phyloP scores from a whole-genome alignment of 768 basidiomycete genomes.

The Podaxis rugospora region DNA sequence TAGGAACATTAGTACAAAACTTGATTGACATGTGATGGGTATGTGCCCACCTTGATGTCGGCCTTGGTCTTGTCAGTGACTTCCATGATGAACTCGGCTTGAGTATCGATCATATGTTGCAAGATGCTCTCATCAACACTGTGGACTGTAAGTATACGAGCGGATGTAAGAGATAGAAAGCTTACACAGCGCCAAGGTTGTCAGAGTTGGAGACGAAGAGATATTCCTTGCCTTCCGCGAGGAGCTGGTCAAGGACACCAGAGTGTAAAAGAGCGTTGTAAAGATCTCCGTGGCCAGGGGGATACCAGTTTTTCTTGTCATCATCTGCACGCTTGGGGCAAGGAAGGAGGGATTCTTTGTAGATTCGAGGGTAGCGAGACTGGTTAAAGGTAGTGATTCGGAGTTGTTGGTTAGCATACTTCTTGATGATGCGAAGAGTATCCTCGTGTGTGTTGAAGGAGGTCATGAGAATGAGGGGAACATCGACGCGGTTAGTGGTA shows the following conservation, averaged over 20 bases:
- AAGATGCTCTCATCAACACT: constrained; percentile 76
- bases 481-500: constrained; percentile 77
- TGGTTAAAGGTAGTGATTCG: constrained; percentile 92
- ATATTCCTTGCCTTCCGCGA: constrained; percentile 93
- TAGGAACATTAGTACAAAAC: constrained; percentile 45
- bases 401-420: constrained; percentile 92
- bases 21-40: not conserved
- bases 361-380: constrained; percentile 90
- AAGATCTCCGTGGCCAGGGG: constrained; percentile 94
- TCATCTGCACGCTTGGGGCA: constrained; percentile 72
- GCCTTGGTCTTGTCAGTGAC: constrained; percentile 90
- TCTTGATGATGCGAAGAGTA: constrained; percentile 93
- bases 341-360: constrained; percentile 84
- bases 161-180: constrained; percentile 10
- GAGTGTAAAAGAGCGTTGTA: constrained; percentile 91
- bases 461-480: constrained; percentile 98
- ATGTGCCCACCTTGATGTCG: constrained; percentile 32
- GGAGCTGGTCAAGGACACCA: constrained; percentile 84
- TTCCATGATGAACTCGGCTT: constrained; percentile 83
- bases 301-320: constrained; percentile 94
- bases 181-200: constrained; percentile 88
- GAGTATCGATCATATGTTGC: constrained; percentile 70
- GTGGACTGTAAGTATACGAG: constrained; percentile 15
- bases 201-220: constrained; percentile 97
- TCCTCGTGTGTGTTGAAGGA: constrained; percentile 98